Conservation (phyloP, 176 grass and related monocot species). For the Microstegium vimineum region DNA sequence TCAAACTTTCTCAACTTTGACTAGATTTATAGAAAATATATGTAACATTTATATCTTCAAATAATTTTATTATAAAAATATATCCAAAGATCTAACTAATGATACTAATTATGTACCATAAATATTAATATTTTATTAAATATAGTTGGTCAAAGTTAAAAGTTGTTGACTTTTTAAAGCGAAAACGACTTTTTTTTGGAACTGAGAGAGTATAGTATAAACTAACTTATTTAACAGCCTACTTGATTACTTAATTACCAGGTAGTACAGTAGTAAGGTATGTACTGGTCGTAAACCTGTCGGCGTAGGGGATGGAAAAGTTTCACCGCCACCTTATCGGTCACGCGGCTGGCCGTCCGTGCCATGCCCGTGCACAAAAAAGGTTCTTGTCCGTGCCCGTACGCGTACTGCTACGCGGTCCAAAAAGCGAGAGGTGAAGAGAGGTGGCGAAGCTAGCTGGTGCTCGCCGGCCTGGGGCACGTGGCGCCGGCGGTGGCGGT, state of each 20-base stretch:
- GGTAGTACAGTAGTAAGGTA: too few relatives aligned
- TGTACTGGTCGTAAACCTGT: background rate
- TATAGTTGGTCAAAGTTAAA: too few relatives aligned
- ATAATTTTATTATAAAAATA: too few relatives aligned
- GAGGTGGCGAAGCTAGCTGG: background rate
- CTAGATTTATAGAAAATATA: too few relatives aligned
- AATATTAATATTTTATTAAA: too few relatives aligned
- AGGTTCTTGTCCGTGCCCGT: background rate
- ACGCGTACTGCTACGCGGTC: background rate
- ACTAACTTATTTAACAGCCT: background rate
- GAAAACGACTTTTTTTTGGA: too few relatives aligned
- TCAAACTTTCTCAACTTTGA: too few relatives aligned
- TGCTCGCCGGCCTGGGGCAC: slow-evolving; percentile 3
- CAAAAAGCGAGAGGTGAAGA: background rate
- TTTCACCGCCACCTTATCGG: background rate
- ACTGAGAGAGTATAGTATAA: too few relatives aligned
- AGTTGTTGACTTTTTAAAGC: too few relatives aligned
- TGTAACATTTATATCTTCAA: too few relatives aligned
- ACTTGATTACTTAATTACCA: background rate
- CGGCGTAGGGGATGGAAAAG: background rate
- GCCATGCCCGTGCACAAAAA: background rate
- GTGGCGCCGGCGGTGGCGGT: background rate
- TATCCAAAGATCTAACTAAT: too few relatives aligned
- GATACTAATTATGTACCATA: too few relatives aligned
- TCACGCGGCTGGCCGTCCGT: slow-evolving; percentile 2